Base-by-base conservation (phyloP, 2,329 filamentous ascomycete species). In the Fonsecaea nubica region DNA sequence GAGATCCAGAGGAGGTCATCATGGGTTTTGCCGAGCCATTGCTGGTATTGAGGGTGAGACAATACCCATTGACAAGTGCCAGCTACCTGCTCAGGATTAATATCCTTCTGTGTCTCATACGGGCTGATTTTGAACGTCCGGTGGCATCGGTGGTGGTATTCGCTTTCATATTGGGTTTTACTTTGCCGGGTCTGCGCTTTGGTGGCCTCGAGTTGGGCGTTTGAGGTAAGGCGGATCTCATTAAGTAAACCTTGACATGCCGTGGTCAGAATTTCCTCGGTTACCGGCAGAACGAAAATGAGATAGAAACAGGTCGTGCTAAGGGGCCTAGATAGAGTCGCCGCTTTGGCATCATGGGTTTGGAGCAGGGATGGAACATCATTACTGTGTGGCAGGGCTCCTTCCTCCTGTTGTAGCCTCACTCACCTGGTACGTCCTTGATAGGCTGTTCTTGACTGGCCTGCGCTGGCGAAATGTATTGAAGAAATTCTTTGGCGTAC, bases 1-100 rank as follows among this genome's bases (percentile, higher is more conserved):
- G 77, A 78, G 6, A 80, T 71, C 78, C 75, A 80, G 25, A 81
- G 75, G 21, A 80, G 71, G 62, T 73, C 69, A 42, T 74, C 67
- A 3, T 35, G 7, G 0, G 7, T 1, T 38, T 62, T 75, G 3
- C 72, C 21, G 38, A 12, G 65, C 77, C 76, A 80, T 9, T 64
- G 35, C 1, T 42, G 59, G 63, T 75, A 79, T 40, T 71, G 48
- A 7, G 67, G 2, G 54, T 76, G 73, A n/a, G 72, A 48, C 7
- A 77, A n/a, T 3, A 74, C 72, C 77, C 76, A 80, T 56, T 72
- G 65, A 60, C 75, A 79, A n/a, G 77, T 79, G 21, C 75, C 76
- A 21, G 56, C 42, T 0, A 71, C 72, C 38, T 73, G 71, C 53
- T 68, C 63, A 0, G 74, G 74, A 57, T 77, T 78, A 54, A 75